Evolutionary conservation across 352 stramenopile genomes (phyloP), one percentile per base, ranked within the genome.

Genomic region (Phytophthora aleatoria): DNA sequence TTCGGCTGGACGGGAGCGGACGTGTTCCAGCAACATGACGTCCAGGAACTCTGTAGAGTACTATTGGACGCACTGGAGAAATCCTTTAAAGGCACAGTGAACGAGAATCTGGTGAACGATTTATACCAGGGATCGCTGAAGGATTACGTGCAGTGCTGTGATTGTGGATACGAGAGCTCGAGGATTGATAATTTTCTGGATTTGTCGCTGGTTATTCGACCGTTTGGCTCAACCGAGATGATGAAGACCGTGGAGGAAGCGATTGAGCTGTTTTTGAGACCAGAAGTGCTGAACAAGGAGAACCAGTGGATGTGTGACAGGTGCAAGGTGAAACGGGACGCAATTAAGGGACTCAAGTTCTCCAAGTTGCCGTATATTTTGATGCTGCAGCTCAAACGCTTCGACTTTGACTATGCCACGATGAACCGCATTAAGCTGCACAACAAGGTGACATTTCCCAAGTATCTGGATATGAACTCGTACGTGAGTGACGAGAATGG

Each of bases 371-470:
- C 91, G 27, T 94, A 96, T 61, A 61, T 97, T 57, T 69, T 97
- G 43, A 95, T 90, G 45, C 69, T 97, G 28, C 91, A 97, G 67
- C 77, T 97, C 20, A 97, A 97, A 64, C 89, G 91, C 39, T 97
- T 92, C 50, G 91, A 97, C 61, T 97, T 96, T 79, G 91, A 97
- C 71, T 97, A 96, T 54, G 74, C 81, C 26, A 95, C 87, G n/a
- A 87, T 95, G 72, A 90, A 85, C 41, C 83, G 85, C 54, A 91
- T 95, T 61, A 97, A 97, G 67, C 50, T 96, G 20, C 87, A 96
- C 72, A 88, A 94, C 55, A 61, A 85, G 44, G 83, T 95, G n/a
- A 83, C 74, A n/a, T 97, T 97, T 50, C 87, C 83, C 12, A 96
- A 93, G 74, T 96, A 93, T 55, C 69, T 95, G 59, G 86, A 95